Conservation (phyloP, 208 protist genomes). For the Acanthamoeba castellanii region DNA sequence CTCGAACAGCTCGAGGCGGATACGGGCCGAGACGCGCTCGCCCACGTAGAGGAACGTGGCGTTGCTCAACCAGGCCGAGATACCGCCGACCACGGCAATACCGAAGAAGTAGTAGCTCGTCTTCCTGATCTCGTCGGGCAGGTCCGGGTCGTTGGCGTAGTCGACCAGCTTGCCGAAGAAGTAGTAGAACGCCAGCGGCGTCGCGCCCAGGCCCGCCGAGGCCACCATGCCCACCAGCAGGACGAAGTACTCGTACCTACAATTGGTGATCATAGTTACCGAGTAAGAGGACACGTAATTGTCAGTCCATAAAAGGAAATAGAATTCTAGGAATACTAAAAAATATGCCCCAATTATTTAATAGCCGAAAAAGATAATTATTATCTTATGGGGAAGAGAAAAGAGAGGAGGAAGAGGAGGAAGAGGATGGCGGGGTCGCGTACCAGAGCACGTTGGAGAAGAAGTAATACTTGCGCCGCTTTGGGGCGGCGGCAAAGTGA, state of each 20-base stretch:
- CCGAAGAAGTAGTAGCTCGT: constrained; percentile 53
- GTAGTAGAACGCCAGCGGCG: constrained; percentile 61
- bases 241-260: constrained; percentile 24
- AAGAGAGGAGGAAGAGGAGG: not conserved
- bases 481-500: not conserved
- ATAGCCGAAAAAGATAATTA: not conserved
- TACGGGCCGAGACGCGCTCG: constrained; percentile 77
- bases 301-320: no score
- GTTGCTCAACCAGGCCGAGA: not conserved
- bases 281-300: no score
- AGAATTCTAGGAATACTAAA: no score
- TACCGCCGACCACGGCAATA: constrained; percentile 25
- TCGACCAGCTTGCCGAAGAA: constrained; percentile 54
- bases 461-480: constrained; percentile 1
- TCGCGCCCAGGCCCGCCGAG: not conserved
- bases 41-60: constrained; percentile 16
- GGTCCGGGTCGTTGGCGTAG: constrained; percentile 3
- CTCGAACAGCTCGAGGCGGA: constrained; percentile 80
- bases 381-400: not conserved
- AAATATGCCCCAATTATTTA: not conserved
- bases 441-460: constrained; percentile 4
- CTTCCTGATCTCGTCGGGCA: not conserved
- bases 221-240: not conserved
- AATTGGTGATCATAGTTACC: no score
- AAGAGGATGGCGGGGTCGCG: not conserved